Evolutionary conservation across 805 yeast species (phyloP).

Genomic region (Tanozyma kutaoensis): DNA sequence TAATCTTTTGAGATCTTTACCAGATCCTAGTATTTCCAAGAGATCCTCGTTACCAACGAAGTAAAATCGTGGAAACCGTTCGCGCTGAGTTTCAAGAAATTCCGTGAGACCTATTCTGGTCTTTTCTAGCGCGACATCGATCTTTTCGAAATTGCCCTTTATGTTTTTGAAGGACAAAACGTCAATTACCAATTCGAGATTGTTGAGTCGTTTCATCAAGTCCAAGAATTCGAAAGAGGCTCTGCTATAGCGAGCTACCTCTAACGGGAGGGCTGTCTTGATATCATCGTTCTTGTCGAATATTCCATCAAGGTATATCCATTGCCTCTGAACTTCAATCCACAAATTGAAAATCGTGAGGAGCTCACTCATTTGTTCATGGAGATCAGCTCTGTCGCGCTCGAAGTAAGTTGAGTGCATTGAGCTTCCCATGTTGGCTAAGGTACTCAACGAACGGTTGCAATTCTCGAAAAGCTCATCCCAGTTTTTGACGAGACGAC

Average conservation of each 20-base stretch:
- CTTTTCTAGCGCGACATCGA: conserved; percentile 40
- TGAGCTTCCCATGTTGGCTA: conserved; percentile 62
- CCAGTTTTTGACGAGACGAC: conserved; percentile 57
- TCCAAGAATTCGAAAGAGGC: conserved; percentile 49
- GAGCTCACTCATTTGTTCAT: conserved; percentile 37
- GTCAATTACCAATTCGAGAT: conserved; percentile 41
- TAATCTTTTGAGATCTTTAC: conserved; percentile 29
- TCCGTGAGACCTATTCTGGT: conserved; percentile 18
- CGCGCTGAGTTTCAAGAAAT: conserved; percentile 71
- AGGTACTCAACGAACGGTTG: conserved; percentile 44
- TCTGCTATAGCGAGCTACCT: conserved; percentile 50
- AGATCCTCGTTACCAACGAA: conserved; percentile 88
- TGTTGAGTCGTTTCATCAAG: conserved; percentile 35
- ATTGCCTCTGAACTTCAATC: conserved; percentile 79
- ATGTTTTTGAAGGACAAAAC: conserved; percentile 37
- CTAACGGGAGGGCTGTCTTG: conserved; percentile 51
- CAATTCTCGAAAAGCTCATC: conserved; percentile 43
- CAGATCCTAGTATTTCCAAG: conserved; percentile 66
- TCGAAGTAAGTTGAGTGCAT: conserved; percentile 48
- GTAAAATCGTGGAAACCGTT: conserved; percentile 65
- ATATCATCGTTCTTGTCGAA: conserved; percentile 49
- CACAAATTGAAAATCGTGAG: conserved; percentile 47
- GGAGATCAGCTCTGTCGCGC: conserved; percentile 40
- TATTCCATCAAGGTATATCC: conserved; percentile 77
- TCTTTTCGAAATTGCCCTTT: conserved; percentile 29